Conservation (phyloP, 2,329 filamentous ascomycete species). For the Apiospora marii region DNA sequence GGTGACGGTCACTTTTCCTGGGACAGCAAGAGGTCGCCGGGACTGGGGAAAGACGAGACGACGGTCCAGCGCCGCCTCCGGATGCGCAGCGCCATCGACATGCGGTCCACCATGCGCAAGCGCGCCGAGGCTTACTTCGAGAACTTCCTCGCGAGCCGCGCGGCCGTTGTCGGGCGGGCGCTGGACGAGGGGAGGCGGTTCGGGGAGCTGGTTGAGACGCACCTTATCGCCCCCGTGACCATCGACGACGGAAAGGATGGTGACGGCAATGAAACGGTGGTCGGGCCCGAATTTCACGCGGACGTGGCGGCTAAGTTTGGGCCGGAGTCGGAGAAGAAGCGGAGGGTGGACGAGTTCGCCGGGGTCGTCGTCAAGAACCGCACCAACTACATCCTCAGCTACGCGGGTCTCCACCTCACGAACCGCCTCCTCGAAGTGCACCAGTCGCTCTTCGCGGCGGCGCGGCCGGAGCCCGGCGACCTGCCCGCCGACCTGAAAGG, state of each 20-base stretch:
- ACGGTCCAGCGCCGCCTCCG: background rate
- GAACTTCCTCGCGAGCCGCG: slow-evolving; percentile 23
- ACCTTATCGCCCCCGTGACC: background rate
- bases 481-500: slow-evolving; percentile 3
- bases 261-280: background rate
- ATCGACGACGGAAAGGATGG: background rate
- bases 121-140: slow-evolving; percentile 27
- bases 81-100: slow-evolving; percentile 24
- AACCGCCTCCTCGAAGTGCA: background rate
- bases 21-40: too few relatives aligned
- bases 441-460: background rate
- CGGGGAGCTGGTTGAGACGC: background rate
- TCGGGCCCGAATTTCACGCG: background rate
- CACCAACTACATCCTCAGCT: slow-evolving; percentile 10
- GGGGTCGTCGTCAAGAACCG: background rate
- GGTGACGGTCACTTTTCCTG: background rate
- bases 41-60: background rate
- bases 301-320: slow-evolving; percentile 1
- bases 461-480: background rate
- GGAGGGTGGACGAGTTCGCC: background rate
- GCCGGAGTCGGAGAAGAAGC: background rate
- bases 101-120: slow-evolving; percentile 25
- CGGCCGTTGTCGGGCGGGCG: background rate
- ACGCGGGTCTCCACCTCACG: background rate
- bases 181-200: background rate